A percentile compares a stretch with the other conserved stretches of the same genome.
These are phyloP conservation scores for Pulveroboletus sp. DNA, from an alignment of 768 basidiomycete genomes.

Conservation along the genomic window DNA sequence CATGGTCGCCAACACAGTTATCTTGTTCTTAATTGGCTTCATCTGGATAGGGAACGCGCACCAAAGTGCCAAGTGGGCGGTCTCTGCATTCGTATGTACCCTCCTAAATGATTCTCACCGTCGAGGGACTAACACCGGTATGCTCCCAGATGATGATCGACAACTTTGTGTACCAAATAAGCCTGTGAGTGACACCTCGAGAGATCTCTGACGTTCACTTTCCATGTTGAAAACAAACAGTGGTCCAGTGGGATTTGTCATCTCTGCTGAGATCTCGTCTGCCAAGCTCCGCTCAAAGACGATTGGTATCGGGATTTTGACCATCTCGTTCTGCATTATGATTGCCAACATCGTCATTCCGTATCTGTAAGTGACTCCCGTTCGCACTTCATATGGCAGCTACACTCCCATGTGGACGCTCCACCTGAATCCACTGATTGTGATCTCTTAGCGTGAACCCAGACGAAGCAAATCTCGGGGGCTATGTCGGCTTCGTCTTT, in stretches of 20 bases:
- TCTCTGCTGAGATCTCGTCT: slow-evolving; percentile 28
- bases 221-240: slow-evolving; percentile 4
- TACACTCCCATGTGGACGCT: no score
- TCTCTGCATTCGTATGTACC: slow-evolving; percentile 20
- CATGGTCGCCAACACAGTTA: slow-evolving; percentile 19
- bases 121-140: not conserved
- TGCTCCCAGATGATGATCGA: slow-evolving; percentile 25
- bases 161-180: slow-evolving; percentile 26
- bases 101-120: no score
- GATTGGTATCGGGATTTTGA: slow-evolving; percentile 24
- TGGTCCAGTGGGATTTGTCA: slow-evolving; percentile 26
- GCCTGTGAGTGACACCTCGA: slow-evolving; percentile 16
- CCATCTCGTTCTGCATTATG: slow-evolving; percentile 24
- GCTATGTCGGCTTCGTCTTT: slow-evolving; percentile 28
- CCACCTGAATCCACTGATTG: no score
- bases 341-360: slow-evolving; percentile 25
- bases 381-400: not conserved
- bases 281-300: slow-evolving; percentile 30
- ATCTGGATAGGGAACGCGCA: slow-evolving; percentile 18
- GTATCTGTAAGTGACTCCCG: slow-evolving; percentile 19
- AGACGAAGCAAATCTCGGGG: slow-evolving; percentile 23
- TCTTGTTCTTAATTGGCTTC: slow-evolving; percentile 26
- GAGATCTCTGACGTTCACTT: not conserved
- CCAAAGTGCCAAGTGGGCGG: slow-evolving; percentile 19
- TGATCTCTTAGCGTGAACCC: slow-evolving; percentile 21